phyloP scores from a whole-genome alignment of 345 rosid species.

The Anacardium occidentale region DNA sequence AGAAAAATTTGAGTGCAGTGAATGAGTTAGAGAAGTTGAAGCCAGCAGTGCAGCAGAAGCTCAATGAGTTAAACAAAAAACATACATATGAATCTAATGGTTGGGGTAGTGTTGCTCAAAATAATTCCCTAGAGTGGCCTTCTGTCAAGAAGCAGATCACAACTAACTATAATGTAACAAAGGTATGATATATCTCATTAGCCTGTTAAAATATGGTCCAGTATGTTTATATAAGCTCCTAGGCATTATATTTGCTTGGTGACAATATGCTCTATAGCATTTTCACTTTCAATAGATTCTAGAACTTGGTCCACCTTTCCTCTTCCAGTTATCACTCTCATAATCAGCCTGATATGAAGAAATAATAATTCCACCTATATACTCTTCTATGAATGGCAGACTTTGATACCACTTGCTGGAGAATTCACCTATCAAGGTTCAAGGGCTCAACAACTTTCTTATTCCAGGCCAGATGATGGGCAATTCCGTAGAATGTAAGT shows the following conservation, averaged over 20 bases:
- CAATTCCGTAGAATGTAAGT: constrained; percentile 66
- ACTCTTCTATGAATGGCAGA: constrained; percentile 40
- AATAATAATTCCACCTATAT: not conserved
- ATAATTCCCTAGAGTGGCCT: constrained; percentile 46
- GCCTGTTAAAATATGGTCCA: constrained; percentile 5
- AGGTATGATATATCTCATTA: constrained; percentile 47
- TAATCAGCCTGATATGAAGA: not conserved
- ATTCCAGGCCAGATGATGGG: constrained; percentile 48
- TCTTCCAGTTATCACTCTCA: not conserved
- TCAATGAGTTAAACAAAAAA: constrained; percentile 53
- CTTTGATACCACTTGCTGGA: constrained; percentile 39
- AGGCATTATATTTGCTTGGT: constrained; percentile 6
- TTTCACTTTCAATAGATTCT: not conserved
- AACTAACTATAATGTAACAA: constrained; percentile 35
- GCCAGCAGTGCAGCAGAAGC: constrained; percentile 69
- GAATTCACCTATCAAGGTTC: constrained; percentile 47
- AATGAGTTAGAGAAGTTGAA: constrained; percentile 80
- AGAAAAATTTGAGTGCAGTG: constrained; percentile 69
- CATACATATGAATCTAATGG: constrained; percentile 38
- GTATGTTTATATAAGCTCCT: too few relatives aligned
- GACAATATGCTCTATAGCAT: not conserved
- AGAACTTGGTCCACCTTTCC: not conserved
- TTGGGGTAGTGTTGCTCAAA: constrained; percentile 33
- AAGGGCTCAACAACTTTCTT: constrained; percentile 41
- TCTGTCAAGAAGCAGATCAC: constrained; percentile 43